Percentiles rank a stretch among this genome's conserved stretches.
Evolutionary conservation across 2,329 filamentous ascomycete species (phyloP).

Genomic region (Sclerotiophoma versabilis): DNA sequence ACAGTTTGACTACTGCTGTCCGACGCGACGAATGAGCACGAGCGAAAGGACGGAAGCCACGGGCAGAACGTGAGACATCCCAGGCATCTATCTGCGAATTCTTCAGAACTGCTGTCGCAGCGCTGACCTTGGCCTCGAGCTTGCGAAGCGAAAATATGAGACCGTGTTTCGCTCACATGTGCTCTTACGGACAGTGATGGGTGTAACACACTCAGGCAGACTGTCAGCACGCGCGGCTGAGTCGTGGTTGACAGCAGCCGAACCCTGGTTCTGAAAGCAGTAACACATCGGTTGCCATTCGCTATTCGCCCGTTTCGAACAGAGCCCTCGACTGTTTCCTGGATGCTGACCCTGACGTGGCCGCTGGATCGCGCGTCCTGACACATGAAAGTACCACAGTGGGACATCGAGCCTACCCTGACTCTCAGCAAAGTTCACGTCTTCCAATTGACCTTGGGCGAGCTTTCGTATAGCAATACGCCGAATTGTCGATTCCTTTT

Average conservation of each 20-base stretch:
- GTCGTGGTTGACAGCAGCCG: conserved; percentile 26
- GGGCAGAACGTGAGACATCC: neutral
- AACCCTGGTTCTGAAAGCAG: conserved; percentile 10
- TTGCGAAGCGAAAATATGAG: conserved; percentile 24
- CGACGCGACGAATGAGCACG: conserved; percentile 6
- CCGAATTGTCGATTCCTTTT: neutral
- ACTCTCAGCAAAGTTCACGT: conserved; percentile 18
- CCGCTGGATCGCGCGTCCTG: conserved; percentile 21
- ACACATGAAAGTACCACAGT: conserved; percentile 14
- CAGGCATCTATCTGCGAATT: neutral
- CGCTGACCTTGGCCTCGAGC: conserved; percentile 8
- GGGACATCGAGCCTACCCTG: conserved; percentile 18
- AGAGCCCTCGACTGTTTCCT: conserved; percentile 12
- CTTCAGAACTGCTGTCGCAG: conserved; percentile 2
- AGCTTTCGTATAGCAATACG: neutral
- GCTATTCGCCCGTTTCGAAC: conserved; percentile 20
- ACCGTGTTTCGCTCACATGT: conserved; percentile 17
- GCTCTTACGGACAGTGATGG: conserved; percentile 23
- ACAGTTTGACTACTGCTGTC: conserved; percentile 14
- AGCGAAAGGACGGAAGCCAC: conserved; percentile 4
- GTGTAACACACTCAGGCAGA: conserved; percentile 17
- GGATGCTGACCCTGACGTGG: conserved; percentile 23
- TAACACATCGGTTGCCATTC: conserved; percentile 9
- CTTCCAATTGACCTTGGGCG: neutral
- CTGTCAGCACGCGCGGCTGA: conserved; percentile 37